phyloP scores from a whole-genome alignment of 2,329 filamentous ascomycete species.

The Cladosporium cucumerinum region DNA sequence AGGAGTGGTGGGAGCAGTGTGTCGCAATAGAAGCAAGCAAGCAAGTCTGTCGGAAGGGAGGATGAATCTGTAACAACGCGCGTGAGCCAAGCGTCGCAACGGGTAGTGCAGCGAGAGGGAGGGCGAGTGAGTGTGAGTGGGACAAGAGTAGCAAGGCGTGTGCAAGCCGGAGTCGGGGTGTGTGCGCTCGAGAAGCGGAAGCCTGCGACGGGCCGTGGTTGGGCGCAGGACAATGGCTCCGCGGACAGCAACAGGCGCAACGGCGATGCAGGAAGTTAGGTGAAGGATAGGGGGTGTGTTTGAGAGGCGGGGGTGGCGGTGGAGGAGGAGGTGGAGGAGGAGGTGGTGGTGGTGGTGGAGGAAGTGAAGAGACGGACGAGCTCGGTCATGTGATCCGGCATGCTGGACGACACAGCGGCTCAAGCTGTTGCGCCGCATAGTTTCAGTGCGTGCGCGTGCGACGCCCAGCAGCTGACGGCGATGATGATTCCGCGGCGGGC shows the following conservation, averaged over 20 bases:
- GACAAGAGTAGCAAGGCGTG: slow-evolving; percentile 15
- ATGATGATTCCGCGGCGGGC: slow-evolving; percentile 1
- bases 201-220: slow-evolving; percentile 10
- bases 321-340: not conserved
- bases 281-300: not conserved
- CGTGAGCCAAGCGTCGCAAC: slow-evolving; percentile 17
- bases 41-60: slow-evolving; percentile 14
- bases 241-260: not conserved
- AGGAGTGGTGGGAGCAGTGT: slow-evolving; percentile 6
- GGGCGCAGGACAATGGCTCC: slow-evolving; percentile 10
- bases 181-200: slow-evolving; percentile 7
- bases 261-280: not conserved
- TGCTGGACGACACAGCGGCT: not conserved
- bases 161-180: slow-evolving; percentile 1
- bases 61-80: slow-evolving; percentile 6
- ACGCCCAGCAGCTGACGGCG: slow-evolving; percentile 1
- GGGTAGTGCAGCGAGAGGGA: slow-evolving; percentile 12
- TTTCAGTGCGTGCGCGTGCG: not conserved
- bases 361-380: not conserved
- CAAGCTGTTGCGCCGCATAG: not conserved
- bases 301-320: not conserved
- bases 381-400: not conserved
- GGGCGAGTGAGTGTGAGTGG: slow-evolving; percentile 3
- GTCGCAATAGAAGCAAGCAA: slow-evolving; percentile 11
- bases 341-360: not conserved